Base-by-base conservation (phyloP, 2,329 filamentous ascomycete genomes). In the Talaromyces sp. region DNA sequence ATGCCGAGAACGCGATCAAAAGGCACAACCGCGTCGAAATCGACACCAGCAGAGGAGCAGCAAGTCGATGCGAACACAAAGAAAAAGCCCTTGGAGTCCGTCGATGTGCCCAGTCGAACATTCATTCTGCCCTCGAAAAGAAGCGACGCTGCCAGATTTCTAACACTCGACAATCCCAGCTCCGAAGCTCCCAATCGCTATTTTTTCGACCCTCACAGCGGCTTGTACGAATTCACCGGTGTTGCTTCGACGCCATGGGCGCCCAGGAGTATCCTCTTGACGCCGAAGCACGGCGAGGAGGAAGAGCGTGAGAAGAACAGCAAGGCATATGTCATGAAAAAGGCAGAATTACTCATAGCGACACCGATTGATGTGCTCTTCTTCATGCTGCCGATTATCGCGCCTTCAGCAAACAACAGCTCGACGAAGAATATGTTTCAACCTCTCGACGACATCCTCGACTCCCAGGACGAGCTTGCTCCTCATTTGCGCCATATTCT, bases 361-460 rank as follows among this genome's bases (percentile, higher is more conserved):
- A 96, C 94, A 1, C 84, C 86, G 1, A 80, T 96, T 58, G 94
- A 99, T 72, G 83, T 90, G 5, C 70, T 97, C 3, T 97, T 97
- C 76, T 80, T 97, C 56, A 71, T 96, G 3, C 79, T 97, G 1
- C 89, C 93, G 0, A 83, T 87, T 3, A 81, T 97, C 1, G 76
- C 79, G 1, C 74, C 84, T 43, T 67, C 72, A 11, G 77, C 79
- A 26, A 77, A 57, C 76, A 77, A 61, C 77, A 79, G 68, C 54
- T 32, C 69, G 74, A 55, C 72, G 62, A 68, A 67, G 57, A 64
- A 65, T 26, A 70, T 78, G 10, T 81, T 80, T 66, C 78, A 81
- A 62, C 77, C 79, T 7, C 64, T 80, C 12, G 79, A 81, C 61
- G 79, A 81, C 65, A 75, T 81, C 48, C 71, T 81, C 52, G 79